phyloP scores from a whole-genome alignment of 805 yeast species.

The Candida parachauliodes region DNA sequence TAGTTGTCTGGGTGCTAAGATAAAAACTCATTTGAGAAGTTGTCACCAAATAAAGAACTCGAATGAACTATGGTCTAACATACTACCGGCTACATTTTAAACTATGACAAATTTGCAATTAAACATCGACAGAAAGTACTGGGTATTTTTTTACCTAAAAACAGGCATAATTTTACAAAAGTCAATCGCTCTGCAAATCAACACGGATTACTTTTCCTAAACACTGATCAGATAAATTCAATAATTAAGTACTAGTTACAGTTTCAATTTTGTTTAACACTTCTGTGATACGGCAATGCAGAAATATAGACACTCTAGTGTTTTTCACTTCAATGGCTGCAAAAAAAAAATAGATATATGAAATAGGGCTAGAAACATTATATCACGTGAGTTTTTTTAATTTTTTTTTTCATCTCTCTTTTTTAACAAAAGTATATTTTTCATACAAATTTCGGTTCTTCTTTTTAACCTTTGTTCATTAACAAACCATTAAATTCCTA shows the following conservation, averaged over 20 bases:
- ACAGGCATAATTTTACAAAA: too few relatives aligned
- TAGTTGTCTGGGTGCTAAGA: background rate
- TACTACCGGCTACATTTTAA: background rate
- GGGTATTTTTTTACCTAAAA: too few relatives aligned
- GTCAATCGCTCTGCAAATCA: too few relatives aligned
- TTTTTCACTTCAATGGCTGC: too few relatives aligned
- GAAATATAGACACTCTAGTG: too few relatives aligned
- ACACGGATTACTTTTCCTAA: too few relatives aligned
- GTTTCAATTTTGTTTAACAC: too few relatives aligned
- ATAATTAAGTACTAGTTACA: too few relatives aligned
- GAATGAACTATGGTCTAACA: background rate
- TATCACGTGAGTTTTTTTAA: constrained; percentile 1
- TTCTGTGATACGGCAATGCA: too few relatives aligned
- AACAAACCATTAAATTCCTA: constrained; percentile 80
- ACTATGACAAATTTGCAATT: background rate
- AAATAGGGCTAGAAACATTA: background rate
- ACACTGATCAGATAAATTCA: too few relatives aligned
- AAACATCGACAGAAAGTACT: too few relatives aligned
- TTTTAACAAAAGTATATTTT: constrained; percentile 2
- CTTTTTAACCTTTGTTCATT: background rate
- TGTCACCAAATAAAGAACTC: background rate
- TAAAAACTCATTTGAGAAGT: background rate
- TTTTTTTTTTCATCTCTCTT: background rate
- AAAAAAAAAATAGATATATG: background rate
- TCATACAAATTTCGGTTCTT: background rate